Evolutionary conservation across 495 filamentous ascomycete genomes (phyloP), one percentile per base, ranked within the genome.

Genomic region (Coniosporium apollinis): DNA sequence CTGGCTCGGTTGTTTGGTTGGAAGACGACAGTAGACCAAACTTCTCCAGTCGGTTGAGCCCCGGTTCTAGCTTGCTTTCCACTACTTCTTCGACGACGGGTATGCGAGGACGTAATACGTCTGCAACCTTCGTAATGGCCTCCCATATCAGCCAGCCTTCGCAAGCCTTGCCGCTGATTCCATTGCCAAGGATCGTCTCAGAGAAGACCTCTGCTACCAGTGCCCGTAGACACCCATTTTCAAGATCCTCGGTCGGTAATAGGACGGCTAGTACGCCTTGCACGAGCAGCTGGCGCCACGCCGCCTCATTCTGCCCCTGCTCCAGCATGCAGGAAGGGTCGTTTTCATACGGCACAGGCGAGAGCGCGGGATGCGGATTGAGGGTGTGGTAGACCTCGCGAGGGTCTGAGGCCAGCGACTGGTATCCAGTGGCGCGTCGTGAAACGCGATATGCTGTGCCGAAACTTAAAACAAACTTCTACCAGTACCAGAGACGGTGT

Each of bases 101-200:
- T 54, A 35, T 14, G 22, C 46, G 47, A n/a, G 47, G 44, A 47
- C 44, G 47, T 43, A 54, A 49, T 22, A 50, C 42, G 34, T 63
- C 62, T 31, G 69, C 49, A 17, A 72, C 43, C 50, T 76, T 91
- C 41, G 71, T 76, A 44, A 86, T 67, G 37, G 68, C 67, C 49
- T 85, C 79, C 73, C 78, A 91, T 40, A 94, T 57, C 46, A 94
- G 68, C 76, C 78, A 82, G 16, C 79, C 77, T 57, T 94, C 75
- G 48, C 76, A 87, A 39, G 76, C 62, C 49, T 69, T 84, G 41
- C 75, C 80, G 37, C 74, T 72, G 35, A 96, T 58, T 34, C 71
- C 63, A 35, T 79, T 81, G 14, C 80, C 79, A 26, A 97, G 58
- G 14, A 94, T 79, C 53, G 86, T 70, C 45, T 91, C 80, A 5